A percentile compares a stretch with the other conserved stretches of the same genome.
phyloP scores from a whole-genome alignment of 305 asterid genomes.

The Ilex paraguariensis region DNA sequence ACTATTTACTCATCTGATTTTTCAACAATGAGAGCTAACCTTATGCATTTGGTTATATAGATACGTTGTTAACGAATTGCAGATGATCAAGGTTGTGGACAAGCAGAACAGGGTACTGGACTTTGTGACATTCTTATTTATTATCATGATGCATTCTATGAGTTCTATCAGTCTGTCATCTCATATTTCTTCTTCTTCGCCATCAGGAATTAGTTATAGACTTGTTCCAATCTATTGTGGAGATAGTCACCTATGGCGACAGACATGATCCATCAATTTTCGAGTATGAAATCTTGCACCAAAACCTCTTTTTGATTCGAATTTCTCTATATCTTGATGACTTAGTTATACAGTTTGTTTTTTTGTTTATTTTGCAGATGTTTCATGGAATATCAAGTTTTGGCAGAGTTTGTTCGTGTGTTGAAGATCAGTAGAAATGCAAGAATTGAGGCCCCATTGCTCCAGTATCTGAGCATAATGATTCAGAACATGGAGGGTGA shows the following conservation, averaged over 20 bases:
- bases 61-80: slow-evolving; percentile 10
- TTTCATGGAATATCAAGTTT: slow-evolving; percentile 22
- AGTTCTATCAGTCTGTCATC: not conserved
- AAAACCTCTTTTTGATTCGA: not conserved
- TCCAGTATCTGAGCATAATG: slow-evolving; percentile 22
- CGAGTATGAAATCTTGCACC: slow-evolving; percentile 8
- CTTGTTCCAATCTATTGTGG: slow-evolving; percentile 18
- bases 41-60: not conserved
- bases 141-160: not conserved
- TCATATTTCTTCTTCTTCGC: not conserved
- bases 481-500: slow-evolving; percentile 17
- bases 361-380: slow-evolving; percentile 8
- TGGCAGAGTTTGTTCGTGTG: slow-evolving; percentile 13
- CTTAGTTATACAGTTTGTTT: not conserved
- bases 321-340: not conserved
- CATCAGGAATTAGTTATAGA: slow-evolving; percentile 14
- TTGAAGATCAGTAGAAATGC: slow-evolving; percentile 11
- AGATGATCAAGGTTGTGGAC: slow-evolving; percentile 10
- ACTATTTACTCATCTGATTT: no score
- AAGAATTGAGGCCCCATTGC: slow-evolving; percentile 16
- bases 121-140: not conserved
- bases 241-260: slow-evolving; percentile 16
- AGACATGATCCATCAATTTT: slow-evolving; percentile 15
- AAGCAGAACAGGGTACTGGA: slow-evolving; percentile 12
- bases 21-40: no score